A percentile compares a stretch with the other conserved stretches of the same genome.
phyloP scores from a whole-genome alignment of 768 basidiomycete genomes.

The Trametes punicea region DNA sequence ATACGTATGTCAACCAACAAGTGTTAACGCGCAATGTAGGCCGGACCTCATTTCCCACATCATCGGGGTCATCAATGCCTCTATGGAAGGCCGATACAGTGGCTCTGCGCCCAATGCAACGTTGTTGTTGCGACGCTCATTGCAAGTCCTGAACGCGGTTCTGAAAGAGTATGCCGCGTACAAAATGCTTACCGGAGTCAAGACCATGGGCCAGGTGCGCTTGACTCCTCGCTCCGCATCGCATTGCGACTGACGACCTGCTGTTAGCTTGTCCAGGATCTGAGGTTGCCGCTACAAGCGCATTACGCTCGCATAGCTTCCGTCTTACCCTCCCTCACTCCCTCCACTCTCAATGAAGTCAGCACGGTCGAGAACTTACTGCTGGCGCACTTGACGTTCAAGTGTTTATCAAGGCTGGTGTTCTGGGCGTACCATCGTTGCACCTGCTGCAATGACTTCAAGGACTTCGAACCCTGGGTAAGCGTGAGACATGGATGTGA shows the following conservation, averaged over 20 bases:
- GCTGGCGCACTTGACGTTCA: slow-evolving; percentile 69
- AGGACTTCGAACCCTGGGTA: slow-evolving; percentile 54
- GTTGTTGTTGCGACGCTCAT: slow-evolving; percentile 53
- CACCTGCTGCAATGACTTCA: slow-evolving; percentile 33
- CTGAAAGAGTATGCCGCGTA: slow-evolving; percentile 67
- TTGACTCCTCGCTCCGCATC: background rate
- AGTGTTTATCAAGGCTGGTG: slow-evolving; percentile 67
- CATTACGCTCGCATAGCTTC: slow-evolving; percentile 59
- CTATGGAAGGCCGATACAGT: slow-evolving; percentile 49
- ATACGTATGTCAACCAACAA: background rate
- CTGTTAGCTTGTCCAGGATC: slow-evolving; percentile 48
- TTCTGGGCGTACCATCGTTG: slow-evolving; percentile 64
- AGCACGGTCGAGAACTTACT: slow-evolving; percentile 45
- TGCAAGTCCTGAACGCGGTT: slow-evolving; percentile 62
- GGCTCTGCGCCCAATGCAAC: slow-evolving; percentile 34
- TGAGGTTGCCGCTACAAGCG: slow-evolving; percentile 51
- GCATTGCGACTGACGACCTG: background rate
- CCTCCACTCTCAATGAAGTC: slow-evolving; percentile 35
- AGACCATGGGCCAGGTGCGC: slow-evolving; percentile 60
- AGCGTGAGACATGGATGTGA: slow-evolving; percentile 17
- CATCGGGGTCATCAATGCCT: slow-evolving; percentile 50
- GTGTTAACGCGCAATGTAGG: slow-evolving; percentile 38
- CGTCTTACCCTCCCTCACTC: slow-evolving; percentile 34
- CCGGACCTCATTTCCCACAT: slow-evolving; percentile 54
- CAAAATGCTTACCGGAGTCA: slow-evolving; percentile 68